phyloP scores from a whole-genome alignment of 139 green algal species.

The Tetraselmis chui region DNA sequence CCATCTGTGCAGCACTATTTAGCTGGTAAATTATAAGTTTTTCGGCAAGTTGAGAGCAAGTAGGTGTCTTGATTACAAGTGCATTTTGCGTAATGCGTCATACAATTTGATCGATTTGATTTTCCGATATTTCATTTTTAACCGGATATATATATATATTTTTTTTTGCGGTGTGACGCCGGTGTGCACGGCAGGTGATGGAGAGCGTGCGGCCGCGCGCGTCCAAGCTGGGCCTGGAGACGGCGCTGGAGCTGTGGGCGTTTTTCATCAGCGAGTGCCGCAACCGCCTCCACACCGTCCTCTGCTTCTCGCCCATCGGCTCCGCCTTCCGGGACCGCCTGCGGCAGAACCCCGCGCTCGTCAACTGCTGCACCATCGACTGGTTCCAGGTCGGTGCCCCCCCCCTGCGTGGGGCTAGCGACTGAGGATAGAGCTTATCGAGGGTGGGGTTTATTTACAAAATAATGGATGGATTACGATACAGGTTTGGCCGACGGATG shows the following conservation, averaged over 20 bases:
- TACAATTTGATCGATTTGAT: too few relatives aligned
- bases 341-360: slow-evolving; percentile 46
- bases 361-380: slow-evolving; percentile 60
- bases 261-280: slow-evolving; percentile 65
- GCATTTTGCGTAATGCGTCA: too few relatives aligned
- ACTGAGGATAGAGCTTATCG: not conserved
- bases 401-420: not conserved
- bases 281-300: slow-evolving; percentile 73
- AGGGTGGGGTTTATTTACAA: not conserved
- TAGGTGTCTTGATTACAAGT: too few relatives aligned
- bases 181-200: slow-evolving; percentile 61
- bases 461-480: slow-evolving; percentile 36
- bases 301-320: slow-evolving; percentile 73
- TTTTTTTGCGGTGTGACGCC: too few relatives aligned
- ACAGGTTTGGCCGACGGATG: slow-evolving; percentile 19
- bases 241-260: slow-evolving; percentile 15
- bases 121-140: too few relatives aligned
- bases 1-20: too few relatives aligned
- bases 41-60: too few relatives aligned
- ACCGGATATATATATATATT: too few relatives aligned
- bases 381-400: slow-evolving; percentile 22
- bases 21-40: too few relatives aligned
- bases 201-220: slow-evolving; percentile 61
- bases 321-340: slow-evolving; percentile 36
- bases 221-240: slow-evolving; percentile 41